Percentiles rank a stretch among this genome's conserved stretches.
phyloP scores from a whole-genome alignment of 305 asterid genomes.

The Fraxinus platypoda region DNA sequence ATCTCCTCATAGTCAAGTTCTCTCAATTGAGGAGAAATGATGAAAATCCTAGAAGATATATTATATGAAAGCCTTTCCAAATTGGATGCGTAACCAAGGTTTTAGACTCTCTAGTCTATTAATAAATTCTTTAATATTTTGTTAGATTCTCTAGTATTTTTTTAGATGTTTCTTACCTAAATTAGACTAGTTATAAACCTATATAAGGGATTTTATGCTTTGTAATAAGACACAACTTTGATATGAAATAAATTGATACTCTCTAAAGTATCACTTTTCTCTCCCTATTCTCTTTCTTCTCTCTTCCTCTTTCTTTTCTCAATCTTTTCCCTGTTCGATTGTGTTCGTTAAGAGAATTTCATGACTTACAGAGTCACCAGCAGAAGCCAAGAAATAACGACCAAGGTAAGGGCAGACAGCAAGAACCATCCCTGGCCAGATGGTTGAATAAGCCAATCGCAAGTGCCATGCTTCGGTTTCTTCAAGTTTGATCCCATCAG shows the following conservation, averaged over 20 bases:
- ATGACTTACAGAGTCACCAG: constrained; percentile 80
- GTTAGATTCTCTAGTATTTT: neutral
- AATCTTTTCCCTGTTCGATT: neutral
- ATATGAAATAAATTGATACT: neutral
- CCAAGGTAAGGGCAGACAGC: constrained; percentile 89
- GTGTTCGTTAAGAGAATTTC: constrained; percentile 13
- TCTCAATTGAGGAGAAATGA: neutral
- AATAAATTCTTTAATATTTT: neutral
- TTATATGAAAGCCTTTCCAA: neutral
- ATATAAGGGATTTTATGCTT: neutral
- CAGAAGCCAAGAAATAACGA: constrained; percentile 82
- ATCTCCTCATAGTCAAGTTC: neutral
- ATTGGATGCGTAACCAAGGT: neutral
- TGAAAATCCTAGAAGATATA: neutral
- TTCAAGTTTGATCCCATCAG: constrained; percentile 77
- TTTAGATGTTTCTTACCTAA: neutral
- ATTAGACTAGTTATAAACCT: neutral
- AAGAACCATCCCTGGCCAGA: constrained; percentile 82
- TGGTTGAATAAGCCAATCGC: constrained; percentile 57
- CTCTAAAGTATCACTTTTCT: neutral
- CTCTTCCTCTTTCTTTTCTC: neutral
- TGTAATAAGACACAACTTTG: neutral
- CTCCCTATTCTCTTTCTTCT: neutral
- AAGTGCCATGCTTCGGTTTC: constrained; percentile 87
- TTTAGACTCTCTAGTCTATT: neutral